phyloP scores from a whole-genome alignment of 2,329 filamentous ascomycete species.

The Microdochium nivale region DNA sequence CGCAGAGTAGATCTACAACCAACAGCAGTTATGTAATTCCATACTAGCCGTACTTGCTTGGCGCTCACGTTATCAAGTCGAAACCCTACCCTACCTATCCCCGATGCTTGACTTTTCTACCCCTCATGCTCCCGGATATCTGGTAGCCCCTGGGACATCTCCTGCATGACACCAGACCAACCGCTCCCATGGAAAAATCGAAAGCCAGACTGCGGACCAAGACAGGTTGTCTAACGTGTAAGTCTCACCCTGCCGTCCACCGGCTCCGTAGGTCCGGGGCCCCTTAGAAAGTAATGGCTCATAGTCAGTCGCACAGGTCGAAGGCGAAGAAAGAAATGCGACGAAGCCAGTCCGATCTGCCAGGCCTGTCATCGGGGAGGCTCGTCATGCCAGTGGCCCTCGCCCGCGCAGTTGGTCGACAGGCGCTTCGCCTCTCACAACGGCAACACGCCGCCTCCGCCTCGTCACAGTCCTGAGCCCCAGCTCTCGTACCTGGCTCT shows the following conservation, averaged over 20 bases:
- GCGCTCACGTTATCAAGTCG: too few species aligned
- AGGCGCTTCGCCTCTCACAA: not conserved
- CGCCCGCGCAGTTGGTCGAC: not conserved
- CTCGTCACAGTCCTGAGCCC: not conserved
- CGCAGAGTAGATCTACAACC: too few species aligned
- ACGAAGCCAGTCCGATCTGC: conserved; percentile 8
- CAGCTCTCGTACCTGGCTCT: too few species aligned
- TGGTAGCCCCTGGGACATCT: too few species aligned
- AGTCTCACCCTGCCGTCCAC: too few species aligned
- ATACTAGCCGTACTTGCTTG: too few species aligned
- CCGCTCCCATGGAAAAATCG: conserved; percentile 1
- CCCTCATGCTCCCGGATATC: too few species aligned
- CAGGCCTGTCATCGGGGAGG: conserved; percentile 1
- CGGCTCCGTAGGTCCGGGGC: too few species aligned
- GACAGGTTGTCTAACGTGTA: conserved; percentile 6
- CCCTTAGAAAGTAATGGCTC: conserved; percentile 4
- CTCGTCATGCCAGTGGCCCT: not conserved
- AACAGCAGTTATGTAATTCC: too few species aligned
- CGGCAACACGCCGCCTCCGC: not conserved
- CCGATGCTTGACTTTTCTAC: too few species aligned
- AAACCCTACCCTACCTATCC: too few species aligned
- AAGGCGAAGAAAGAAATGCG: not conserved
- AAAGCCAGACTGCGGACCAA: conserved; percentile 5
- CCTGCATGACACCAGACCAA: too few species aligned
- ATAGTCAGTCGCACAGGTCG: not conserved